Base-by-base conservation (phyloP, 495 filamentous ascomycete genomes). In the Penicillium alfredii region DNA sequence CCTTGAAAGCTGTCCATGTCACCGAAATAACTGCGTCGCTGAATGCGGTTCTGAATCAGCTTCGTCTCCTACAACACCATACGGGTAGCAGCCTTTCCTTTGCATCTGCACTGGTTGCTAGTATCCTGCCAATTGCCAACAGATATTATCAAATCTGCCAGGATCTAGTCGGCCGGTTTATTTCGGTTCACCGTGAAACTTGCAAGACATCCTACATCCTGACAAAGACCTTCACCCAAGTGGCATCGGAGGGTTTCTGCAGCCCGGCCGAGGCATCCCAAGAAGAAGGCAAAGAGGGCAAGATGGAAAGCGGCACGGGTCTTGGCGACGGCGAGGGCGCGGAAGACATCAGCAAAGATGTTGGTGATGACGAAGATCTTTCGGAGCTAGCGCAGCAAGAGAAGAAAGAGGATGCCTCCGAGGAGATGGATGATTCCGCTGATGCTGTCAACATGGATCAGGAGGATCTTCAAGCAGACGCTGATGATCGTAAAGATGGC, bases 301-400 rank as follows among this genome's bases (percentile, higher is more conserved):
- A 89, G 45, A 68, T 94, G 25, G 89, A 99, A 57, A 76, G 72
- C 32, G 93, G 93, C n/a, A 97, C 89, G 4, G 93, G 93, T 15
- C 76, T 99, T n/a, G 93, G 92, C 18, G 90, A 95, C 38, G 90
- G 89, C 8, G 84, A 95, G 51, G 93, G 88, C 15, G 87, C 81
- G 2, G 87, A 97, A 52, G 89, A 99, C 64, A 96, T 99, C 37
- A 95, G 88, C 61, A 95, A 97, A 49, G 90, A 97, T 53, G 81
- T 99, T 30, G 75, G 84, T 41, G 81, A 87, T 30, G 90, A 97
- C 41, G 93, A 99, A 60, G 87, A 97, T 58, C 59, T 99, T 8
- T 80, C 83, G 2, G 93, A 99, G 35, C 70, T 97, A 11, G 90
- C 93, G 2, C 84, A 94, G 51, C 81, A 95, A 43, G 69, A 74